phyloP scores from a whole-genome alignment of 805 yeast genomes.

The Cyberlindnera mississippiensis region DNA sequence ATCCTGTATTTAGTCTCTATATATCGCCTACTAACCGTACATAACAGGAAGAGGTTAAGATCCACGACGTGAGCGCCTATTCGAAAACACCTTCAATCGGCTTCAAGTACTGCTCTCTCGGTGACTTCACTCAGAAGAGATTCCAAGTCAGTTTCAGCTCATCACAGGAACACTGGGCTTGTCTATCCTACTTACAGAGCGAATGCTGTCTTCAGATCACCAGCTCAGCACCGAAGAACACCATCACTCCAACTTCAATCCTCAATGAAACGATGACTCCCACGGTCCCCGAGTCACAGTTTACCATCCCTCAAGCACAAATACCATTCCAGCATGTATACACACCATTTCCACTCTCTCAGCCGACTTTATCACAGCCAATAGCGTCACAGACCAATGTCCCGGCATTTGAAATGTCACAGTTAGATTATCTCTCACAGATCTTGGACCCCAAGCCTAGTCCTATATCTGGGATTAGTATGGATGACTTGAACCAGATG shows the following conservation, averaged over 20 bases:
- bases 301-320: slow-evolving; percentile 1
- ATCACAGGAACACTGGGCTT: slow-evolving; percentile 5
- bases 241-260: background rate
- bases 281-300: slow-evolving; percentile 2
- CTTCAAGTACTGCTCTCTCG: slow-evolving; percentile 11
- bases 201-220: background rate
- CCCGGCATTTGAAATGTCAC: background rate
- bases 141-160: slow-evolving; percentile 13
- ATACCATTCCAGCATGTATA: background rate
- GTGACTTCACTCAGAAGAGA: background rate
- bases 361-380: slow-evolving; percentile 2
- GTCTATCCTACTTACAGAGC: slow-evolving; percentile 4
- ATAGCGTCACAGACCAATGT: background rate
- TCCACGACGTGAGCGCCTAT: slow-evolving; percentile 8
- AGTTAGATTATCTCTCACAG: slow-evolving; percentile 15
- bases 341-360: slow-evolving; percentile 1
- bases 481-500: slow-evolving; percentile 9
- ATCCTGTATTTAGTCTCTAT: too few relatives aligned
- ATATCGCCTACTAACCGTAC: background rate
- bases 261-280: background rate
- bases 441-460: slow-evolving; percentile 12
- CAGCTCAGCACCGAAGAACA: background rate
- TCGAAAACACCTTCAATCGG: slow-evolving; percentile 25
- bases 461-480: background rate
- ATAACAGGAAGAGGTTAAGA: slow-evolving; percentile 16